phyloP scores from a whole-genome alignment of 768 basidiomycete species.

The Ramaria rubella region DNA sequence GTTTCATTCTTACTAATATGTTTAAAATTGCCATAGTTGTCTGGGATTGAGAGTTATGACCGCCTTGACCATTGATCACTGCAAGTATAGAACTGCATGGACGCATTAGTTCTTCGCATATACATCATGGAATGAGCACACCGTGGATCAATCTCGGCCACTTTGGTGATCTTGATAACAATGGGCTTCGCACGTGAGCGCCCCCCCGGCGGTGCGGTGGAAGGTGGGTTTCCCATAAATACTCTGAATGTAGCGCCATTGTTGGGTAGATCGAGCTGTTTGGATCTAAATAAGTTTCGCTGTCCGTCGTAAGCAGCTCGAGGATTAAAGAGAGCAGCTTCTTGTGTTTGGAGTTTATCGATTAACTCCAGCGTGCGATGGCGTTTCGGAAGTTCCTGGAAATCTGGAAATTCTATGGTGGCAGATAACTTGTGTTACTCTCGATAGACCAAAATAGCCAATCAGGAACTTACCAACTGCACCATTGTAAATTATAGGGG shows the following conservation, averaged over 20 bases:
- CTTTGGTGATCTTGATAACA: not conserved
- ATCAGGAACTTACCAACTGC: not conserved
- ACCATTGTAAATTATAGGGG: not conserved
- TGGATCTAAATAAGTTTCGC: not conserved
- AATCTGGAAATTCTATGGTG: conserved; percentile 5
- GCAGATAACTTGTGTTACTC: not conserved
- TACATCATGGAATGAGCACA: not conserved
- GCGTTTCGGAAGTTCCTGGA: not conserved
- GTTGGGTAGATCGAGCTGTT: not conserved
- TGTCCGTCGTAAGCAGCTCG: conserved; percentile 9
- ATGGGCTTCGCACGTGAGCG: not conserved
- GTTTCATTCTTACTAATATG: conserved; percentile 7
- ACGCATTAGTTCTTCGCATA: not conserved
- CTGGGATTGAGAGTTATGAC: not conserved
- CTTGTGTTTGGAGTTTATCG: conserved; percentile 1
- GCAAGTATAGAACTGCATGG: not conserved
- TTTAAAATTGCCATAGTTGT: not conserved
- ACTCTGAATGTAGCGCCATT: not conserved
- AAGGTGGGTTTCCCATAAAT: not conserved
- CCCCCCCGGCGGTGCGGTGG: not conserved
- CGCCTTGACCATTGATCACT: conserved; percentile 1
- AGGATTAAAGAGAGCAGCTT: not conserved
- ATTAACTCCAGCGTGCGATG: not conserved
- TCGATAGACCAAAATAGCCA: not conserved
- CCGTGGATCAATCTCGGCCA: conserved; percentile 3